Evolutionary conservation across 2,329 filamentous ascomycete genomes (phyloP).

Genomic region (Aspergillus hiratsukae): DNA sequence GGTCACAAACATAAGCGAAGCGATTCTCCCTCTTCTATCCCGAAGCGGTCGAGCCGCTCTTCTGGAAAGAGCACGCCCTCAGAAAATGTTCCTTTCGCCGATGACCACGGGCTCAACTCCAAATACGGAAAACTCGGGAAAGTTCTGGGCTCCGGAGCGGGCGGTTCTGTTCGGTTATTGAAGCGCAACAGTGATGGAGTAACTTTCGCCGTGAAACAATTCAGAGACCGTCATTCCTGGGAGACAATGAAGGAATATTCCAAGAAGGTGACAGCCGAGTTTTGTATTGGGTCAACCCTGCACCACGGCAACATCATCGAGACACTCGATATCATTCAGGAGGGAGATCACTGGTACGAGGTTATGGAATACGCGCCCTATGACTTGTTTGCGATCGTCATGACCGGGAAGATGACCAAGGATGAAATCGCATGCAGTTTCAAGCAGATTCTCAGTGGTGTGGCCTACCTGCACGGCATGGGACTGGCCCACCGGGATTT

Average conservation of each 20-base stretch:
- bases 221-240: constrained; percentile 84
- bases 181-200: constrained; percentile 88
- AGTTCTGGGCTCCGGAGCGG: constrained; percentile 87
- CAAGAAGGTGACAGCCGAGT: constrained; percentile 97
- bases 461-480: constrained; percentile 92
- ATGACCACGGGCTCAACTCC: constrained; percentile 83
- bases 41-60: constrained; percentile 54
- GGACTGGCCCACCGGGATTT: constrained; percentile 91
- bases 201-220: constrained; percentile 97
- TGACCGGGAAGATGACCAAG: constrained; percentile 95
- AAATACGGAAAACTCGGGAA: constrained; percentile 96
- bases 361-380: constrained; percentile 98
- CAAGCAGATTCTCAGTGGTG: constrained; percentile 88
- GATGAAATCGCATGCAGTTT: constrained; percentile 90
- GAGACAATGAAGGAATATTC: constrained; percentile 94
- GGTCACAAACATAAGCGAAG: constrained; percentile 62
- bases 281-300: constrained; percentile 93
- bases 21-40: constrained; percentile 58
- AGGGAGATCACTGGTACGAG: constrained; percentile 92
- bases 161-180: constrained; percentile 90
- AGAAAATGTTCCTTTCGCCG: constrained; percentile 72
- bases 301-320: constrained; percentile 99
- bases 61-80: constrained; percentile 49
- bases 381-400: constrained; percentile 95
- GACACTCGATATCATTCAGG: constrained; percentile 91